Conservation (phyloP, 73 alveolate genomes). For the Loxodes magnus region DNA sequence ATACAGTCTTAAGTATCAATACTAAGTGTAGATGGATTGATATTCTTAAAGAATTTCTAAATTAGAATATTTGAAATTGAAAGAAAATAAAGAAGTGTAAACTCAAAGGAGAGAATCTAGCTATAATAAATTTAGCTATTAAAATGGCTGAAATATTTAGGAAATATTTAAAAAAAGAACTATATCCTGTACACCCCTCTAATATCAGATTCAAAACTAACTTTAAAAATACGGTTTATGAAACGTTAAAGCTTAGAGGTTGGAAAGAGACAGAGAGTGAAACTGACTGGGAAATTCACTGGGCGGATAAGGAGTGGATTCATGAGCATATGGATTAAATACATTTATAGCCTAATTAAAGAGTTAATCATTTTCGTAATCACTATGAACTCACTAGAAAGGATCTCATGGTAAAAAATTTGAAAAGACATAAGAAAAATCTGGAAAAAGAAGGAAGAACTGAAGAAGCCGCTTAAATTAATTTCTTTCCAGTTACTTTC, state of each 20-base stretch:
- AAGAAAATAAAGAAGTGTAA: too few relatives aligned
- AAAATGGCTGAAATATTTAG: constrained; percentile 82
- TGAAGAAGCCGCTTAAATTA: constrained; percentile 82
- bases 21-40: too few relatives aligned
- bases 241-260: constrained; percentile 77
- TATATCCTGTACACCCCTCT: constrained; percentile 68
- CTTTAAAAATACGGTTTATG: constrained; percentile 89
- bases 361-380: constrained; percentile 94
- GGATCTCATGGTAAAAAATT: constrained; percentile 94
- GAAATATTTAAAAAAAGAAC: constrained; percentile 85
- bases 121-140: too few relatives aligned
- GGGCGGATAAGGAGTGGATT: constrained; percentile 97
- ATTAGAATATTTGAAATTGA: too few relatives aligned
- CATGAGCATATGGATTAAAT: constrained; percentile 89
- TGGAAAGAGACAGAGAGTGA: constrained; percentile 94
- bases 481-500: constrained; percentile 93
- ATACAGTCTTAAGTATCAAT: too few relatives aligned
- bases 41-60: too few relatives aligned
- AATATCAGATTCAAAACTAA: constrained; percentile 87
- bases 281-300: constrained; percentile 90
- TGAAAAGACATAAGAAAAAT: constrained; percentile 84
- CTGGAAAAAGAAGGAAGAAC: constrained; percentile 89
- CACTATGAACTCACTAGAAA: constrained; percentile 94
- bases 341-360: constrained; percentile 81
- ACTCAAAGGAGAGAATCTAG: too few relatives aligned